Base-by-base conservation (phyloP, 495 filamentous ascomycete genomes). In the Cercophora scortea region DNA sequence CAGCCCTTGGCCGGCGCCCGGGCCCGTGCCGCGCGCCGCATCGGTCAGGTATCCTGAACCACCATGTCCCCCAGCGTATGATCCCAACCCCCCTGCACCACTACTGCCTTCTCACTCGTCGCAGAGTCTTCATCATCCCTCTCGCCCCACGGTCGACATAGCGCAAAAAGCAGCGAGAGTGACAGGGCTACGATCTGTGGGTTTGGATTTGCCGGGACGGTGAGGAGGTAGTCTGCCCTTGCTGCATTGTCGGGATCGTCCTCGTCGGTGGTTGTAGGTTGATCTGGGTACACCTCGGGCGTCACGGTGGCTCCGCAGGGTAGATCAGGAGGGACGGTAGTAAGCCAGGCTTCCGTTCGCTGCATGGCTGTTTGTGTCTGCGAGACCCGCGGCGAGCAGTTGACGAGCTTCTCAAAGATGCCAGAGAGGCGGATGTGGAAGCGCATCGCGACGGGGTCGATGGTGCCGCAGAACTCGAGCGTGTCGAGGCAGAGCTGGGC, bases 401-500 rank as follows among this genome's bases (percentile, higher is more conserved):
- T 19, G 9, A 10, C 18, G 0, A 64, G 51, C 9, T 45, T 57
- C 15, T 44, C 38, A 52, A 54, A 55, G 36, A 64, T 61, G 8
- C 50, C 59, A 0, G 61, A 64, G 2, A 64, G 56, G 1, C 51
- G 40, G 15, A 54, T 50, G 34, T 52, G 51, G 48, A 61, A 61
- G 8, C 56, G 47, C 15, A 59, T 45, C 12, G 61, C 61, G n/a
- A 64, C 53, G 0, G 59, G 45, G 41, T 64, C 61, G 13, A 55
- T 47, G 3, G 39, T 44, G 7, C 55, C 61, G 44, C 61, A 64
- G 45, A 50, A 64, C 8, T 48, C 56, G 12, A 64, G 61, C 12
- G 60, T 55, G 45, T 56, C 50, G 18, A 65, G 55, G 33, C 63
- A 67, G 8, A 49, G 42, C 16, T 54, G 55, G 4, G 58, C 62